Evolutionary conservation across 768 basidiomycete genomes (phyloP), one percentile per base, ranked within the genome.

Genomic region (Trametes cingulata): DNA sequence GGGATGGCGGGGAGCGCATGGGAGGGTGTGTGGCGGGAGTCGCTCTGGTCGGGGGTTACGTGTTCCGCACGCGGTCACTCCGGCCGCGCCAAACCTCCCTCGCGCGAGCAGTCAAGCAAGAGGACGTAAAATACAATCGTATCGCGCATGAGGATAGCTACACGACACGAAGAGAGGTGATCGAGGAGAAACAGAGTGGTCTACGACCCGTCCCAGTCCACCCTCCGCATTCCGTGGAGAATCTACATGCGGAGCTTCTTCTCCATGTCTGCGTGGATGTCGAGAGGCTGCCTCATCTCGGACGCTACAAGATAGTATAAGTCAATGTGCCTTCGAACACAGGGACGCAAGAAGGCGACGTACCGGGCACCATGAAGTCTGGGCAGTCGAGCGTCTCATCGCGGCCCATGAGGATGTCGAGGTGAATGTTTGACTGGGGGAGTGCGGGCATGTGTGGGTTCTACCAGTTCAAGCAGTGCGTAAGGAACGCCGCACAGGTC

Each of bases 341-440:
- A 2, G 43, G 10, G 48, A 0, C n/a, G 37, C 17, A 2, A 19
- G 20, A 24, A 24, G 17, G 27, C 7, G 49, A 43, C 84, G 45
- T 66, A 86, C 94, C 87, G 37, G 70, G 61, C 39, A 82, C 78
- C 78, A 98, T 91, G 65, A 96, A 80, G 70, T 98, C 96, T 2
- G 76, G 75, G 4, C 87, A 81, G 25, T 89, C 88, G 55, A 99
- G 79, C 22, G 75, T 79, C 73, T 97, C 93, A 69, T 99, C 96
- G 39, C 88, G 85, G 46, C 96, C 96, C 85, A 91, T 91, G 58
- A 99, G 75, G 66, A 98, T 91, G 72, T 99, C 96, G 25, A 95
- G 84, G 64, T 92, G 88, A 39, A 98, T 70, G 75, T 98, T 97
- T 12, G 86, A 85, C 52, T 82, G 82, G 15, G 81, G 77, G 65